Conservation (phyloP, 106 monocot genomes). For the Apostasia ramifera region DNA sequence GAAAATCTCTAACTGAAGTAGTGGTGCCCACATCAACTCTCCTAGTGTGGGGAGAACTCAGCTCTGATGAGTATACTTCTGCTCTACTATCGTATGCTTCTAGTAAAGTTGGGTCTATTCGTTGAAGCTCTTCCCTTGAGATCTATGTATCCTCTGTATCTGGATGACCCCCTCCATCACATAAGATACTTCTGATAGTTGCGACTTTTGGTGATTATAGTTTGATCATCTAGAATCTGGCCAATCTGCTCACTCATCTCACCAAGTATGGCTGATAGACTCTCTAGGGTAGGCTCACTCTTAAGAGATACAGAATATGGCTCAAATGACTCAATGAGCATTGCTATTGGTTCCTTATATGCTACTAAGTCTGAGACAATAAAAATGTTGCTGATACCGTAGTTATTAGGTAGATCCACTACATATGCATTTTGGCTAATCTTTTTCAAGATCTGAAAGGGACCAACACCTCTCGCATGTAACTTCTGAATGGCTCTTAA, state of each 20-base stretch:
- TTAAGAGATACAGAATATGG: not conserved
- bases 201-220: not conserved
- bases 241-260: not conserved
- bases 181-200: not conserved
- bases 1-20: not conserved
- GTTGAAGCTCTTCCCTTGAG: not conserved
- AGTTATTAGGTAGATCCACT: not conserved
- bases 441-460: not conserved
- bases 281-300: not conserved
- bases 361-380: not conserved
- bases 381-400: not conserved
- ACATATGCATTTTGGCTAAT: not conserved
- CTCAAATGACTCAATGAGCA: not conserved
- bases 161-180: not conserved
- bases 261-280: not conserved
- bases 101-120: not conserved
- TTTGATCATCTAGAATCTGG: not conserved
- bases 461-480: not conserved
- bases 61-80: not conserved
- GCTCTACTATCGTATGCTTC: not conserved
- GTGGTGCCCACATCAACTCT: not conserved
- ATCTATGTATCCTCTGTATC: not conserved
- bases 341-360: not conserved
- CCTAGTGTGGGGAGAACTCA: not conserved
- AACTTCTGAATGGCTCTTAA: not conserved